A percentile compares a stretch with the other conserved stretches of the same genome.
Conservation (phyloP, 345 rosid species). For the Populus pruinosa region DNA sequence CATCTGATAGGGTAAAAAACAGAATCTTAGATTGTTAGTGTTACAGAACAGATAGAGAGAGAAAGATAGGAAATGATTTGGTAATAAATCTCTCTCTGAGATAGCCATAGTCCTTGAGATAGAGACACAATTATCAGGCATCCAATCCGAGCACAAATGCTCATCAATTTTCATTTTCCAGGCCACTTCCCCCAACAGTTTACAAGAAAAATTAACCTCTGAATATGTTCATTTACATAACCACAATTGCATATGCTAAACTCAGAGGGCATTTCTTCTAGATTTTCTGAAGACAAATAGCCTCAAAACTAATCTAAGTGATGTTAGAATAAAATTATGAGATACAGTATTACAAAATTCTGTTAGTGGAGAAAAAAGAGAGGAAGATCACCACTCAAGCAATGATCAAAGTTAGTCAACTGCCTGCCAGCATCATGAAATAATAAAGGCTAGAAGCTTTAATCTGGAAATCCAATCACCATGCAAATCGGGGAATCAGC, state of each 20-base stretch:
- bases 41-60: no score
- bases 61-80: no score
- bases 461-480: constrained; percentile 1
- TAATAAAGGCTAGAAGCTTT: background rate
- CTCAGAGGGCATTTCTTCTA: background rate
- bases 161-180: background rate
- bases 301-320: background rate
- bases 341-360: constrained; percentile 17
- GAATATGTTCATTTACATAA: constrained; percentile 14
- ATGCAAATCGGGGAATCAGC: background rate
- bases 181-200: background rate
- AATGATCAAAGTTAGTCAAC: background rate
- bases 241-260: constrained; percentile 4
- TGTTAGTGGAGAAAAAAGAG: constrained; percentile 16
- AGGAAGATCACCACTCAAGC: background rate
- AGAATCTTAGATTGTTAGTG: no score
- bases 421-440: background rate
- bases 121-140: background rate
- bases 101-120: background rate
- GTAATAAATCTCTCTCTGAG: no score
- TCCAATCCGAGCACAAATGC: background rate
- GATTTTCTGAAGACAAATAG: background rate
- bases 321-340: constrained; percentile 17
- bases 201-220: background rate
- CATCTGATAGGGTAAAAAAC: background rate